Conservation (phyloP, 768 basidiomycete species). For the Floccularia luteovirens region DNA sequence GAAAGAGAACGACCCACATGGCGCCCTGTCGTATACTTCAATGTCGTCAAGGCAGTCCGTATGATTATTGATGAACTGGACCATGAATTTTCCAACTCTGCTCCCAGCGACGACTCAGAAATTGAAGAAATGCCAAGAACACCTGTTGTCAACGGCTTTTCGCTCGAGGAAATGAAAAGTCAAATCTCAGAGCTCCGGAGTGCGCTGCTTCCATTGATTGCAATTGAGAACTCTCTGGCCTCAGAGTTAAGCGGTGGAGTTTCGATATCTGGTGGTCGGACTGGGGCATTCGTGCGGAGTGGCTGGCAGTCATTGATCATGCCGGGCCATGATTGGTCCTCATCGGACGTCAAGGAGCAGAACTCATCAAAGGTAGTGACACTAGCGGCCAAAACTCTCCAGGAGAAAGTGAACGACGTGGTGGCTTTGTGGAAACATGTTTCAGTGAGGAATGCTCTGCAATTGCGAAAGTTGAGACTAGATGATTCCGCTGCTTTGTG, state of each 20-base stretch:
- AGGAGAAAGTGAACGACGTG: slow-evolving; percentile 42
- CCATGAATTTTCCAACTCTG: slow-evolving; percentile 33
- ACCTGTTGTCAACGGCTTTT: too few species aligned
- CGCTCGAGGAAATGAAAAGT: slow-evolving; percentile 12
- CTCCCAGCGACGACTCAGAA: slow-evolving; percentile 12
- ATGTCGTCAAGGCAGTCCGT: slow-evolving; percentile 73
- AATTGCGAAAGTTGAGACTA: slow-evolving; percentile 51
- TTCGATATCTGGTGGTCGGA: slow-evolving; percentile 49
- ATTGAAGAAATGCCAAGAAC: too few species aligned
- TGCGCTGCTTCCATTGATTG: slow-evolving; percentile 54
- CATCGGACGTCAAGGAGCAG: slow-evolving; percentile 13
- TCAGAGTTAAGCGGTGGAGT: slow-evolving; percentile 63
- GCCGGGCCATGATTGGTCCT: slow-evolving; percentile 19
- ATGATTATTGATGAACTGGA: slow-evolving; percentile 71
- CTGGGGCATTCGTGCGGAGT: slow-evolving; percentile 59
- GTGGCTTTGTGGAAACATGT: slow-evolving; percentile 64
- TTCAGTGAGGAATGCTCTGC: slow-evolving; percentile 49
- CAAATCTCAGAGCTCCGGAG: slow-evolving; percentile 48
- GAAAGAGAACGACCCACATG: slow-evolving; percentile 69
- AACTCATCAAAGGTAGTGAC: slow-evolving; percentile 31
- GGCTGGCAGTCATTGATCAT: slow-evolving; percentile 65
- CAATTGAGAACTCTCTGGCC: slow-evolving; percentile 61
- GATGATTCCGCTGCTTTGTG: slow-evolving; percentile 77
- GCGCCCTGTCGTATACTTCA: slow-evolving; percentile 78
- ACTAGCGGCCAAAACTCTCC: slow-evolving; percentile 49